Conservation (phyloP, 2,329 filamentous ascomycete species). For the Ceratocystis smalleyi region DNA sequence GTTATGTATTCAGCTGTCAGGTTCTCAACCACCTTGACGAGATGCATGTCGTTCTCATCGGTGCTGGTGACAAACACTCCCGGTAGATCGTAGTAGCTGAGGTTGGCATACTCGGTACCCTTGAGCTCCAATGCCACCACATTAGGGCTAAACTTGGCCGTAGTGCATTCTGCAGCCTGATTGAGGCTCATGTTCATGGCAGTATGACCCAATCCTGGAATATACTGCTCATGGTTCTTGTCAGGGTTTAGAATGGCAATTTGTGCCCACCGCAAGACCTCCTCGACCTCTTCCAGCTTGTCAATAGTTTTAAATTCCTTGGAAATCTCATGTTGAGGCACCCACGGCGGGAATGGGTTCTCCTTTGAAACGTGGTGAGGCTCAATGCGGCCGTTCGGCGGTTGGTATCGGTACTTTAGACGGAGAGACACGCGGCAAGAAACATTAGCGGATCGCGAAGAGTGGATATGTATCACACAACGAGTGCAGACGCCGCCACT, state of each 20-base stretch:
- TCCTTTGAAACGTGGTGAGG: constrained; percentile 33
- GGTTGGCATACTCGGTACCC: constrained; percentile 51
- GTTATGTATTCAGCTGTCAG: constrained; percentile 55
- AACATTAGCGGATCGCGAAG: constrained; percentile 46
- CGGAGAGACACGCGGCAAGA: constrained; percentile 52
- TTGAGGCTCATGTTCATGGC: constrained; percentile 24
- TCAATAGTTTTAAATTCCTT: constrained; percentile 49
- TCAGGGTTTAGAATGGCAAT: constrained; percentile 58
- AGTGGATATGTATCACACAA: constrained; percentile 66
- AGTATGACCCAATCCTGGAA: constrained; percentile 33
- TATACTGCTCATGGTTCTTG: constrained; percentile 35
- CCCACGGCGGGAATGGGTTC: constrained; percentile 53
- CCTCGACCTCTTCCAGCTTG: constrained; percentile 47
- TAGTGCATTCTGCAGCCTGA: constrained; percentile 28
- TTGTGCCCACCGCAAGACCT: constrained; percentile 58
- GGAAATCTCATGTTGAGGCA: constrained; percentile 29
- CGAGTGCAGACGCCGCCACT: constrained; percentile 60
- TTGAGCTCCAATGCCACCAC: constrained; percentile 62
- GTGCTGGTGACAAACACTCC: constrained; percentile 62
- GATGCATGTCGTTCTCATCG: constrained; percentile 46
- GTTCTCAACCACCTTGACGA: constrained; percentile 57
- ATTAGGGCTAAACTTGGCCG: constrained; percentile 67
- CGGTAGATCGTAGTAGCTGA: constrained; percentile 75
- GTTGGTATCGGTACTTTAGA: constrained; percentile 44
- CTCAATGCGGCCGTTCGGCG: constrained; percentile 27